phyloP scores from a whole-genome alignment of 192 early-diverging fungal species.

The Endogone sp. region DNA sequence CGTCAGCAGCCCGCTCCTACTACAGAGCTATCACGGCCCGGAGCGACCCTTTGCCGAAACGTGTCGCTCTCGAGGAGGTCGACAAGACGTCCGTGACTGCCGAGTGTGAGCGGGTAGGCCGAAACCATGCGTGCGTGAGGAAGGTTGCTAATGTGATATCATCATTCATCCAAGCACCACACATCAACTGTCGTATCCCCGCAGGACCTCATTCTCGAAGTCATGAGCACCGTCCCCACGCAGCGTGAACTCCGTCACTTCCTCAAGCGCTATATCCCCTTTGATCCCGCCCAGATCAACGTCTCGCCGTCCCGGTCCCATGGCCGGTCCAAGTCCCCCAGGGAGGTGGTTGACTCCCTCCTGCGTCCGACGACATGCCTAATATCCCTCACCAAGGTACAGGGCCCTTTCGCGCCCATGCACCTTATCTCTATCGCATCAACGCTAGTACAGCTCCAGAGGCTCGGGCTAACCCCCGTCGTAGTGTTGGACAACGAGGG shows the following conservation, averaged over 20 bases:
- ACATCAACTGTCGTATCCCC: not conserved
- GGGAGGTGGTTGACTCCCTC: not conserved
- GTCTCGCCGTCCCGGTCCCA: not conserved
- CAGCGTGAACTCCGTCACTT: conserved; percentile 63
- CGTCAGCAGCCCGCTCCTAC: not conserved
- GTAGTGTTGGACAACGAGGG: conserved; percentile 57
- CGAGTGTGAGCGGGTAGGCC: not conserved
- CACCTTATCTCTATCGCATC: conserved; percentile 37
- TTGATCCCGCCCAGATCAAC: not conserved
- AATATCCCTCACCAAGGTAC: conserved; percentile 43
- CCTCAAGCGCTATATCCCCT: conserved; percentile 44
- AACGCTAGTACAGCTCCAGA: conserved; percentile 60
- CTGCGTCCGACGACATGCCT: conserved; percentile 1
- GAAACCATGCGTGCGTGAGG: not conserved
- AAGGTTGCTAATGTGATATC: not conserved
- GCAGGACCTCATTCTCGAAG: conserved; percentile 59
- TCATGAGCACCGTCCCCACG: conserved; percentile 56
- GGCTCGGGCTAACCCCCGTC: conserved; percentile 60
- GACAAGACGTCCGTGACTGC: not conserved
- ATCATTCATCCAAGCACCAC: too few relatives aligned
- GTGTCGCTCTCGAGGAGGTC: not conserved
- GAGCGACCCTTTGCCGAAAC: too few relatives aligned
- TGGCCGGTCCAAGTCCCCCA: not conserved
- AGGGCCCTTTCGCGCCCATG: conserved; percentile 40
- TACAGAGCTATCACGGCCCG: too few relatives aligned